A percentile compares a stretch with the other conserved stretches of the same genome.
Conservation (phyloP, 2,329 filamentous ascomycete species). For the Keithomyces neogunnii region DNA sequence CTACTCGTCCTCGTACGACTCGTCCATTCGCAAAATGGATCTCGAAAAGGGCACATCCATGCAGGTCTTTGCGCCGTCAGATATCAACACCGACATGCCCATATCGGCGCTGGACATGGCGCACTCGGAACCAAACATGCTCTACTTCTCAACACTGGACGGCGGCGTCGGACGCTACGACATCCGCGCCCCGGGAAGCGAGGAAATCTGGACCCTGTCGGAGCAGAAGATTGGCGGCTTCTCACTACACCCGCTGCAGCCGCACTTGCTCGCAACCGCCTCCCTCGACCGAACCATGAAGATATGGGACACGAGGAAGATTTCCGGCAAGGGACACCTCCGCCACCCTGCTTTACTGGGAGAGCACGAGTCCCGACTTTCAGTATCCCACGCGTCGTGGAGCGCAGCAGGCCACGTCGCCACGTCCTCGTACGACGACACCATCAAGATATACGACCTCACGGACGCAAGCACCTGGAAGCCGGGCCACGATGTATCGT, state of each 20-base stretch:
- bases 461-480: slow-evolving; percentile 51
- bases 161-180: slow-evolving; percentile 79
- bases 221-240: slow-evolving; percentile 97
- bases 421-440: slow-evolving; percentile 91
- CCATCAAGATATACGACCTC: slow-evolving; percentile 85
- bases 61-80: slow-evolving; percentile 70
- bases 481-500: slow-evolving; percentile 46
- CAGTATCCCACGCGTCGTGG: slow-evolving; percentile 89
- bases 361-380: slow-evolving; percentile 73
- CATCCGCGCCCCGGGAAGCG: slow-evolving; percentile 48
- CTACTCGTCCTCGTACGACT: slow-evolving; percentile 86
- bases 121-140: slow-evolving; percentile 56
- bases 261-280: slow-evolving; percentile 80
- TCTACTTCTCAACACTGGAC: slow-evolving; percentile 83
- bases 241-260: slow-evolving; percentile 67
- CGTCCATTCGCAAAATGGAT: slow-evolving; percentile 80
- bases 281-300: slow-evolving; percentile 84
- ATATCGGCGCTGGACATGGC: slow-evolving; percentile 81
- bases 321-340: slow-evolving; percentile 52
- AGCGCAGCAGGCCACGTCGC: slow-evolving; percentile 77
- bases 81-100: slow-evolving; percentile 62
- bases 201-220: slow-evolving; percentile 65
- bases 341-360: slow-evolving; percentile 63
- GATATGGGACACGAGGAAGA: slow-evolving; percentile 85
- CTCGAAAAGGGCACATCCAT: slow-evolving; percentile 70